Evolutionary conservation across 2,329 filamentous ascomycete genomes (phyloP).

Genomic region (Bipolaris zeicola): DNA sequence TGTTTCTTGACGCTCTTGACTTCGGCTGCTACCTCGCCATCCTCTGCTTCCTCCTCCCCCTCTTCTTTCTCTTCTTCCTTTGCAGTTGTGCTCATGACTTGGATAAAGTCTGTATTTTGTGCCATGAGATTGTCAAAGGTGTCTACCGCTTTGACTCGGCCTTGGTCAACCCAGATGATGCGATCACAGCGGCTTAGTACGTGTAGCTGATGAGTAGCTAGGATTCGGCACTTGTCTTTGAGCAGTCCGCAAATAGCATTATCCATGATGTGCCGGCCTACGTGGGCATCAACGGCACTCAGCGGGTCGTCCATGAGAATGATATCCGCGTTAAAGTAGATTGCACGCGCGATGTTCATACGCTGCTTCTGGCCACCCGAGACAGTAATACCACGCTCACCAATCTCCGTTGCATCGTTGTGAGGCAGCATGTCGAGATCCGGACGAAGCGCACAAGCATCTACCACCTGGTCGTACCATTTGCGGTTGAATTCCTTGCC

Average conservation of each 20-base stretch:
- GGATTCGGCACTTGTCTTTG: conserved; percentile 84
- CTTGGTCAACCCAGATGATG: conserved; percentile 91
- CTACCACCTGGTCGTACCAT: conserved; percentile 86
- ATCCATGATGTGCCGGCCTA: conserved; percentile 79
- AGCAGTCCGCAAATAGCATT: conserved; percentile 89
- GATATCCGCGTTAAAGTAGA: conserved; percentile 68
- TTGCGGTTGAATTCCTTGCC: conserved; percentile 72
- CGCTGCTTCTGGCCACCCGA: conserved; percentile 96
- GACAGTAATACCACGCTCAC: conserved; percentile 92
- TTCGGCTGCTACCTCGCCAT: conserved; percentile 55
- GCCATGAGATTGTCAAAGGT: conserved; percentile 89
- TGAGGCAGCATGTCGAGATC: conserved; percentile 94
- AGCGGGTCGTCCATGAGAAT: conserved; percentile 69
- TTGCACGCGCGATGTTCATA: conserved; percentile 85
- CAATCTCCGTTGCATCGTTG: conserved; percentile 89
- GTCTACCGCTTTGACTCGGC: conserved; percentile 81
- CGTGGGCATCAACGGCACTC: conserved; percentile 63
- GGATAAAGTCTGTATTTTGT: conserved; percentile 75
- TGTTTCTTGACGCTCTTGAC: conserved; percentile 63
- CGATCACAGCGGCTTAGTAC: conserved; percentile 89
- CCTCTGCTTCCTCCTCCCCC: conserved; percentile 54
- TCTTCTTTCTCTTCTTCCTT: conserved; percentile 62
- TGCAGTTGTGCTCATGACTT: conserved; percentile 80
- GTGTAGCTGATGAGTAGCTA: conserved; percentile 95
- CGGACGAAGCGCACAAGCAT: conserved; percentile 80